Evolutionary conservation across 768 basidiomycete genomes (phyloP), one percentile per base, ranked within the genome.

Genomic region (Lentinus brumalis): DNA sequence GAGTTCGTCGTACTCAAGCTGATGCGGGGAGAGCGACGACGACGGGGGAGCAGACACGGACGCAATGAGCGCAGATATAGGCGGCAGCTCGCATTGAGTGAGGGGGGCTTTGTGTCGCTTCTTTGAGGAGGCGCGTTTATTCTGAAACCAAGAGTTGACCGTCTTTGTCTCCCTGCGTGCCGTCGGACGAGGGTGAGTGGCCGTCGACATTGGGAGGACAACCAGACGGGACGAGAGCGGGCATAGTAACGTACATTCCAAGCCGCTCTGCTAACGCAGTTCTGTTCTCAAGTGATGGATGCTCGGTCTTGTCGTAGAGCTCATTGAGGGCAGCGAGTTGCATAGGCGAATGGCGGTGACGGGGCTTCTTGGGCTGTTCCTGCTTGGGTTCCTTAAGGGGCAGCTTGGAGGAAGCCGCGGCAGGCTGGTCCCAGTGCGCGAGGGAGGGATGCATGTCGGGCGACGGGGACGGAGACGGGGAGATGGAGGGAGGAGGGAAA

Each of bases 141-240:
- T 92, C 76, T 92, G 90, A 75, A 92, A 92, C 87, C 89, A 92
- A 14, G 91, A 88, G 71, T 89, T 89, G 70, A 92, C 89, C 2
- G 88, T 90, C 81, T 92, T 92, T 73, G 85, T 86, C 72, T 91
- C 88, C 87, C 91, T 92, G 70, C 54, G 55, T 64, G 56, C 60
- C 55, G 49, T 16, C 44, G 16, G 21, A 9, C 44, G 44, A 8
- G 26, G 46, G 30, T 21, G 14, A 4, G 32, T 55, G 30, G 18
- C 15, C 14, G 5, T 32, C 35, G 18, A 15, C 53, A 14, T 40
- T 12, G 41, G 16, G 18, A 21, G 47, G 53, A 41, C 35, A 49
- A 46, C 31, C 44, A 57, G 60, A 46, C 46, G 64, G 56, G 47
- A 53, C 44, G 61, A 51, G 44, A 61, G 62, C 63, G 67, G 57